Conservation (phyloP, 352 stramenopile genomes). For the Globisporangium ultimum region DNA sequence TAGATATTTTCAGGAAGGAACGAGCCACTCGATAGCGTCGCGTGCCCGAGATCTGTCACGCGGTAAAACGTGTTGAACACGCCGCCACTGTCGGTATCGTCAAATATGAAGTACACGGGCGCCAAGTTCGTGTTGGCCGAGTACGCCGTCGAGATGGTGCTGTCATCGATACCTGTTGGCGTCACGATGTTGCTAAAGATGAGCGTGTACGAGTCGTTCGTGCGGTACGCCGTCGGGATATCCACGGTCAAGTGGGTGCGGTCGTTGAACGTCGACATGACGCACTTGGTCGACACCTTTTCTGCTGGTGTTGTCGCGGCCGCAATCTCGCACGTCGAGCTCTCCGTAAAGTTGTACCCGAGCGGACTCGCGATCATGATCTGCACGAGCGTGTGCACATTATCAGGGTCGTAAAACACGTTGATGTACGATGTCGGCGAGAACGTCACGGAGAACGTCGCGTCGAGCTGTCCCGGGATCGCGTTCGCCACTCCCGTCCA, state of each 20-base stretch:
- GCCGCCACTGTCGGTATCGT: conserved; percentile 53
- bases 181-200: conserved; percentile 67
- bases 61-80: conserved; percentile 72
- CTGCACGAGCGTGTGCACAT: conserved; percentile 56
- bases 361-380: conserved; percentile 68
- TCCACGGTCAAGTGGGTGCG: conserved; percentile 67
- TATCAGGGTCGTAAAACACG: conserved; percentile 46
- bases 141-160: conserved; percentile 30
- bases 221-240: conserved; percentile 41
- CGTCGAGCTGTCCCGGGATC: conserved; percentile 68
- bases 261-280: conserved; percentile 47
- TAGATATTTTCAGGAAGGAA: conserved; percentile 86
- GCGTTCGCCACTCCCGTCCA: conserved; percentile 55
- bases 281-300: conserved; percentile 32
- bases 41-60: conserved; percentile 36
- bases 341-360: conserved; percentile 60
- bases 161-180: conserved; percentile 50
- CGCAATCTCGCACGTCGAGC: conserved; percentile 37
- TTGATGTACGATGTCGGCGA: conserved; percentile 65
- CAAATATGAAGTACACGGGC: conserved; percentile 75
- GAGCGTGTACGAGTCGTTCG: conserved; percentile 62
- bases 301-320: conserved; percentile 5
- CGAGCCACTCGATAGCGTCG: conserved; percentile 58
- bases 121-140: conserved; percentile 56
- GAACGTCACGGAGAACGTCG: conserved; percentile 70